Base-by-base conservation (phyloP, 139 green algal species). In the Picochlorum sp. region DNA sequence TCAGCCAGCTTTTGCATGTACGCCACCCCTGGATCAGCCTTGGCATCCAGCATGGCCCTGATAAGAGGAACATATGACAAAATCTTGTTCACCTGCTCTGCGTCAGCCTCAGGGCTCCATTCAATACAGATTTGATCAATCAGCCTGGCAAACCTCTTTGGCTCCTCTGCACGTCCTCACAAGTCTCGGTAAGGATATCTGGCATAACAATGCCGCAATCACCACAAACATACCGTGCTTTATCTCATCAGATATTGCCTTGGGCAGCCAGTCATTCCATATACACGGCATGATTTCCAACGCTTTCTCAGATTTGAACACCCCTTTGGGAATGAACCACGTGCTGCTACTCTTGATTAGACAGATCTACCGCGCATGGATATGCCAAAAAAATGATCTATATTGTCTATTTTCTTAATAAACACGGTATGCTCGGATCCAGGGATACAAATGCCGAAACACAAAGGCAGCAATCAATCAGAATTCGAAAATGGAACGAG, bases 191-290 rank as follows among this genome's bases (percentile, higher is more conserved):
- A 41, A 9, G 34, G 34, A 41, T 41, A 41, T 11, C 34, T 41
- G 34, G 34, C 34, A 41, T 41, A 6, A 6, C 34, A 41, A 41
- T 8, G 3, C 34, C 11, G 34, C 7, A 41, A 41, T 13, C 34
- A 41, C 0, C 2, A 41, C 34, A 41, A 20, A 54, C 47, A 13
- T 20, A 54, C 47, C 47, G 8, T 21, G 47, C 6, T 54, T 54
- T 21, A 54, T 23, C 14, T 69, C 15, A 8, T 61, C 24, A 9
- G 67, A 76, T 38, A 75, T 26, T 23, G 59, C 57, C n/a, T 60
- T 58, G 2, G 78, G 78, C 20, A 84, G 71, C 78, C 78, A 84
- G 26, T 73, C 69, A 6, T 73, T 78, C 68, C 69, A 79, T 14
- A 79, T 71, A 44, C 65, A 63, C 11, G 57, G 58, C 58, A 65